Base-by-base conservation (phyloP, 768 basidiomycete species). In the Ramaria rubella region DNA sequence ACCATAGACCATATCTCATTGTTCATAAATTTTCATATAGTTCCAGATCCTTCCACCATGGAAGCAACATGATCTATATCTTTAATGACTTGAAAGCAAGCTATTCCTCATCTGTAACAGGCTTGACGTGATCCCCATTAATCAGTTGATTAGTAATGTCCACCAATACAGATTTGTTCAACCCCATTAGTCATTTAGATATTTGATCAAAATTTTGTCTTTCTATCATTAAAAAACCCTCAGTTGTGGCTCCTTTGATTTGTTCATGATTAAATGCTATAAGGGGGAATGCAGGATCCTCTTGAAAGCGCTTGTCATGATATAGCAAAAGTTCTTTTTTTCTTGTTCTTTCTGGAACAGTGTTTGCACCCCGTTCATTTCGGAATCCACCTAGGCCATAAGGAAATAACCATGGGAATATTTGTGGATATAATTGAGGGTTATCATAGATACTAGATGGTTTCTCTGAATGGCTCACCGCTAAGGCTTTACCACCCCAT, bases 181-280 rank as follows among this genome's bases (percentile, higher is more conserved):
- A 5, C 36, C 65, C 2, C 67, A 67, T 31, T 58, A 61, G 0
- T 70, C 61, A 17, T 56, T 43, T 51, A 70, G 65, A 3, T 68
- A 69, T 1, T 61, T 55, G 12, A 52, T 17, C 52, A 74, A 55
- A 4, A 65, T 14, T 14, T 61, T 48, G 1, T 63, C 52, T 63
- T 42, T 72, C 60, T 1, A 68, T 62, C 9, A 67, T 34, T 73
- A 58, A 42, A 49, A 62, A 73, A 3, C 72, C 65, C 4, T 65
- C 68, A 0, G 54, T 63, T 0, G 65, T 60, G 3, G 67, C 62
- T 1, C 52, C 56, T 43, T 66, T 70, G 2, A 75, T 67, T 52
- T 76, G 76, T 24, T 69, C 58, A 46, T 75, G 70, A 49, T 70
- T 75, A 54, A n/a, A n/a, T n/a, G n/a, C n/a, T n/a, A n/a, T n/a